phyloP scores from a whole-genome alignment of 73 alveolate species.

The Breviolum minutum region DNA sequence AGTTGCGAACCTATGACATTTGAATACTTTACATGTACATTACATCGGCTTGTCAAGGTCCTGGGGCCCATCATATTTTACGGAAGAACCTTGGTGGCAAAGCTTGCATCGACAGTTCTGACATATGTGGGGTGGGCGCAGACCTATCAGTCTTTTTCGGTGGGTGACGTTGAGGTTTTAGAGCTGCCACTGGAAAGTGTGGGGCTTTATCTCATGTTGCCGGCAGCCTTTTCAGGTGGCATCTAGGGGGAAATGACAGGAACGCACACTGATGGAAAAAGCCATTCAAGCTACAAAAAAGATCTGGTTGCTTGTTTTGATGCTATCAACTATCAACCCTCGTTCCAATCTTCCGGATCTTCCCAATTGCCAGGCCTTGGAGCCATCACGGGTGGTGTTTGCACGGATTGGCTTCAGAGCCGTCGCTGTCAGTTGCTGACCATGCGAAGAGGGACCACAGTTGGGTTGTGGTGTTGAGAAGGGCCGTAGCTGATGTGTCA shows the following conservation, averaged over 20 bases:
- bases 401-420: conserved; percentile 85
- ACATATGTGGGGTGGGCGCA: not conserved
- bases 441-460: conserved; percentile 60
- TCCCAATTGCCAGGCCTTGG: not conserved
- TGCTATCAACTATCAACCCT: too few relatives aligned
- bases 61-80: conserved; percentile 84
- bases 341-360: not conserved
- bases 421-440: conserved; percentile 76
- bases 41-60: not conserved
- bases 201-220: conserved; percentile 91
- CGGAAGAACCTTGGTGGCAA: conserved; percentile 35
- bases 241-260: not conserved
- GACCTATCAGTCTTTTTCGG: not conserved
- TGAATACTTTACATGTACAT: not conserved
- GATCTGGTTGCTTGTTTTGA: not conserved
- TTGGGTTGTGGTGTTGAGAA: not conserved
- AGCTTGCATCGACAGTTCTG: not conserved
- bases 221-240: conserved; percentile 73
- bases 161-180: conserved; percentile 5
- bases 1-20: too few relatives aligned
- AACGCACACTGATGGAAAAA: too few relatives aligned
- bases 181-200: conserved; percentile 78
- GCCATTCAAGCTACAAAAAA: not conserved
- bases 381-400: conserved; percentile 58
- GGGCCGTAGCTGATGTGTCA: not conserved